Evolutionary conservation across 345 rosid genomes (phyloP).

Genomic region (Psidium friedrichsthalianum): DNA sequence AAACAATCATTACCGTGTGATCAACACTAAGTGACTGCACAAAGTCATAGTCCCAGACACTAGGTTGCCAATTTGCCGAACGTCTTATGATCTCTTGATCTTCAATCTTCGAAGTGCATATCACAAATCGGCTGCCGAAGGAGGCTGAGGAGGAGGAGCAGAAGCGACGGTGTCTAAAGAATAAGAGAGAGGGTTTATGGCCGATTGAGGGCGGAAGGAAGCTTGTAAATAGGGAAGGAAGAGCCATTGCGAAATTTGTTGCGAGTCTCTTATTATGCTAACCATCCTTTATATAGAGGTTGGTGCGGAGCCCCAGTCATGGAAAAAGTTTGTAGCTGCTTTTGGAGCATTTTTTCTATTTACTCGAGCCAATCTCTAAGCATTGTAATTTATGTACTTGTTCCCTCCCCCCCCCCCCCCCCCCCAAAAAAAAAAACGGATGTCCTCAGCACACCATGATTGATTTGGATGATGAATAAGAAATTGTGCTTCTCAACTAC

Average conservation of each 20-base stretch:
- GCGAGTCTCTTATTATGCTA: not conserved
- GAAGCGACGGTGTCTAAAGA: not conserved
- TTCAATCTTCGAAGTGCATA: not conserved
- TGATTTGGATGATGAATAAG: no score
- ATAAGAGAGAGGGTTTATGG: not conserved
- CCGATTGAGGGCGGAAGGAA: not conserved
- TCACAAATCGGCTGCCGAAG: not conserved
- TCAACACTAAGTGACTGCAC: not conserved
- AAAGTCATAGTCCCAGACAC: not conserved
- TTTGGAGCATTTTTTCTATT: not conserved
- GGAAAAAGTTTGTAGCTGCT: not conserved
- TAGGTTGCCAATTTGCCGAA: not conserved
- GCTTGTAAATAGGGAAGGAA: not conserved
- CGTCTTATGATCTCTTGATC: not conserved
- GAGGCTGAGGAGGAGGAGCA: not conserved
- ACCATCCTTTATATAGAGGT: not conserved
- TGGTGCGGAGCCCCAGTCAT: fast-evolving
- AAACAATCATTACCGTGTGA: not conserved
- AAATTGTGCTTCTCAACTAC: no score
- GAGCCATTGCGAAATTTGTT: not conserved
- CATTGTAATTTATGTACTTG: not conserved
- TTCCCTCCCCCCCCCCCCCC: no score
- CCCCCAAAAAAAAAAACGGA: no score
- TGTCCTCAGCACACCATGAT: no score
- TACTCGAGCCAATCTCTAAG: not conserved